These are phyloP conservation scores for Carex kokanica DNA, from an alignment of 176 grass and related monocot genomes.

Conservation along the genomic window DNA sequence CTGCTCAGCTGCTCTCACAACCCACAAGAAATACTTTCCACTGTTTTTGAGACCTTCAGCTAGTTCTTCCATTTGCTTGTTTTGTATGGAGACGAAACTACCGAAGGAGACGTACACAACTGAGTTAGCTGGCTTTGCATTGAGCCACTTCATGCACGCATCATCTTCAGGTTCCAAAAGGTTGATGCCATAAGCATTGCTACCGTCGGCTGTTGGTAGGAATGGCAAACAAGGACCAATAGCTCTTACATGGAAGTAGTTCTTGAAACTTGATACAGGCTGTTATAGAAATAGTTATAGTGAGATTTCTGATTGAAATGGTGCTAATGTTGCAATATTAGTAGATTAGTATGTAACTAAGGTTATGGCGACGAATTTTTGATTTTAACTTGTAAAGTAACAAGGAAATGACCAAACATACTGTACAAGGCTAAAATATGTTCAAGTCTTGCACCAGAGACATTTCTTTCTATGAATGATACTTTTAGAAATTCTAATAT, in stretches of 20 bases:
- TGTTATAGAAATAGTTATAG: neutral
- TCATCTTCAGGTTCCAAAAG: slow-evolving; percentile 37
- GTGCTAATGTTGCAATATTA: too few species aligned
- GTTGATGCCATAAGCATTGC: slow-evolving; percentile 41
- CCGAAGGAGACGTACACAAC: slow-evolving; percentile 61
- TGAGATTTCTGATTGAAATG: neutral
- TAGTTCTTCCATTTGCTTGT: slow-evolving; percentile 37
- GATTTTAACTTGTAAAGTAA: neutral
- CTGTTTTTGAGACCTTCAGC: slow-evolving; percentile 25
- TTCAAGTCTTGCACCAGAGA: neutral
- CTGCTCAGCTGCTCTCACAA: slow-evolving; percentile 41
- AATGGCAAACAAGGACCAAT: slow-evolving; percentile 36
- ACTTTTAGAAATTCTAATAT: neutral
- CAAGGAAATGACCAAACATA: neutral
- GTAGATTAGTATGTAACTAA: neutral
- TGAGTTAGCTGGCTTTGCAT: neutral
- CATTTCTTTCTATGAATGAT: neutral
- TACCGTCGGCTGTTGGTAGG: neutral
- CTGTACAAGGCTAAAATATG: neutral
- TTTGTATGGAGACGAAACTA: slow-evolving; percentile 26
- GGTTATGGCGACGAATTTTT: neutral
- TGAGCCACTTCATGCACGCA: slow-evolving; percentile 31
- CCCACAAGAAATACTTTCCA: slow-evolving; percentile 58
- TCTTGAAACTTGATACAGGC: slow-evolving; percentile 4
- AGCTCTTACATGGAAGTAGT: slow-evolving; percentile 5